Evolutionary conservation across 176 grass and related monocot species (phyloP), one percentile per base, ranked within the genome.

Genomic region (Tillandsia fasciculata): DNA sequence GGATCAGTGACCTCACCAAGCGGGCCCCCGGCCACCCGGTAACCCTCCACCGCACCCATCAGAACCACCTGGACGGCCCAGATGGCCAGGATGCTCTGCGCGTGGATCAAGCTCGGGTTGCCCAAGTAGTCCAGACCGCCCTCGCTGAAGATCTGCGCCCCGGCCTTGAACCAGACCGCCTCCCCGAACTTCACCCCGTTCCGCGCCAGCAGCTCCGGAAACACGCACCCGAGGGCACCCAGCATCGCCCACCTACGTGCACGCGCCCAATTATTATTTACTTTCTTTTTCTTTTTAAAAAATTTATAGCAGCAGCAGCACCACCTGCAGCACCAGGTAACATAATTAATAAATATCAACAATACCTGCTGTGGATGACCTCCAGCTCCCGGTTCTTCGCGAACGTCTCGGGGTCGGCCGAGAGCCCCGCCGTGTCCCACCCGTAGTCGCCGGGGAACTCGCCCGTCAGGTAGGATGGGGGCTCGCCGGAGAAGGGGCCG

Each of bases 381-480:
- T 61, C 56, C 14, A 61, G 56, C 17, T 61, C 56, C 0, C 56
- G 56, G 56, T 61, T 61, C 17, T 61, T 61, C 3, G 56, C 56
- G 56, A 61, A 61, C 17, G 56, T 61, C 56, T 61, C 56, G 3
- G 56, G 56, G 56, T 61, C 56, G 15, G 56, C 56, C 0, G 56
- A 61, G 56, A 61, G 56, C 3, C 56, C 56, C 7, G 56, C 56
- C 4, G 56, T 61, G 17, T 61, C 56, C 56, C 56, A 61, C 3
- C 56, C 56, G 56, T 61, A 61, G 56, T 61, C 56, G 0, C 56
- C 56, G n/a, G 56, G 14, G 15, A 61, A 61, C 22, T 61, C n/a
- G 2, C 56, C 56, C 14, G 68, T 71, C 13, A 71, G 33, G 68
- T 71, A 71, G 68, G 68, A 71, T 1, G 68, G 68, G 2, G 68